A percentile compares a stretch with the other conserved stretches of the same genome.
These are phyloP conservation scores for Endogone sp. DNA, from an alignment of 192 early-diverging fungal genomes.

Conservation along the genomic window DNA sequence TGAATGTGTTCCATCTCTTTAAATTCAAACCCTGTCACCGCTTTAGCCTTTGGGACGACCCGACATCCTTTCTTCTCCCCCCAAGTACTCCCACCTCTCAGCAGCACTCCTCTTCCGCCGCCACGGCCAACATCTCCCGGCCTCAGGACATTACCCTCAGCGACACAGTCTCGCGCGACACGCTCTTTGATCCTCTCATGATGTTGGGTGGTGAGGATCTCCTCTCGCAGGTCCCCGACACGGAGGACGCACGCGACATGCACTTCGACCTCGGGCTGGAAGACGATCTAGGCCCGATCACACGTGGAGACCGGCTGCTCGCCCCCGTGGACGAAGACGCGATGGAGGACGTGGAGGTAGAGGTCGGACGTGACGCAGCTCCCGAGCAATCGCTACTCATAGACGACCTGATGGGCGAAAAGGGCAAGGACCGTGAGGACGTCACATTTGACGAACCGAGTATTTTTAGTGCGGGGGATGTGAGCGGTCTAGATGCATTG, in stretches of 20 bases:
- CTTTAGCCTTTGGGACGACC: conserved; percentile 9
- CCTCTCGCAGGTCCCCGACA: conserved; percentile 20
- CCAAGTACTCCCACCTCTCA: neutral
- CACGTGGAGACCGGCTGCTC: conserved; percentile 19
- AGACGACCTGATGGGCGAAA: conserved; percentile 33
- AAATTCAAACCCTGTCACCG: no score
- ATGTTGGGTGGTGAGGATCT: neutral
- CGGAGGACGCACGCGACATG: conserved; percentile 28
- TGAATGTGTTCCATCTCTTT: no score
- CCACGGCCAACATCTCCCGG: conserved; percentile 4
- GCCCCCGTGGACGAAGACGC: conserved; percentile 27
- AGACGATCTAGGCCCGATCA: conserved; percentile 24
- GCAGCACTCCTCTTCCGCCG: neutral
- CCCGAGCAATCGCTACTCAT: conserved; percentile 21
- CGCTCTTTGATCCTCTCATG: neutral
- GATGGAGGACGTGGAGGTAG: conserved; percentile 47
- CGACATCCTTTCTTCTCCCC: conserved; percentile 1
- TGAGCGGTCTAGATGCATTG: conserved; percentile 11
- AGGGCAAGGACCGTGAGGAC: conserved; percentile 4
- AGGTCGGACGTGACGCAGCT: conserved; percentile 49
- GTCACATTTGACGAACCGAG: conserved; percentile 8
- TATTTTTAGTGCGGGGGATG: conserved; percentile 11
- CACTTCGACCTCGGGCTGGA: conserved; percentile 36
- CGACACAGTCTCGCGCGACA: conserved; percentile 2
- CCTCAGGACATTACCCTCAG: conserved; percentile 17